Evolutionary conservation across 1,284 basidiomycete genomes (phyloP).

Genomic region (Ceratobasidium sp.): DNA sequence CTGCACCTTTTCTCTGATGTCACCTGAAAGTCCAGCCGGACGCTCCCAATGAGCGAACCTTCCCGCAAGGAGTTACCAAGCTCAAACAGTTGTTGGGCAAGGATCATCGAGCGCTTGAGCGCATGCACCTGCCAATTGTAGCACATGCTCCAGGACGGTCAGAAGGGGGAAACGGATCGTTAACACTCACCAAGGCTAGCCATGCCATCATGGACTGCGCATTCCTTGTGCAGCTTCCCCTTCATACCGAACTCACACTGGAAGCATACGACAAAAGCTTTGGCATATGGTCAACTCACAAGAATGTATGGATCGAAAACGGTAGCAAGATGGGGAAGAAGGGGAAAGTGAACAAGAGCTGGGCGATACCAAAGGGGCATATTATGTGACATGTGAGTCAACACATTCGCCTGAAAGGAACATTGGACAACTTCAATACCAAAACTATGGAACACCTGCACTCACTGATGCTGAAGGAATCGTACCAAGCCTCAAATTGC

Average conservation of each 20-base stretch:
- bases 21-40: not conserved
- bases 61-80: constrained; percentile 8
- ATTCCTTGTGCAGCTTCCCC: not conserved
- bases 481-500: not conserved
- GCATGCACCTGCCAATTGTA: not conserved
- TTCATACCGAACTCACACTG: not conserved
- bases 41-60: not conserved
- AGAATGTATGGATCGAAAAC: constrained; percentile 17
- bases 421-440: constrained; percentile 18
- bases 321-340: constrained; percentile 6
- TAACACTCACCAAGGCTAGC: not conserved
- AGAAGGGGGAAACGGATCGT: not conserved
- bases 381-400: not conserved
- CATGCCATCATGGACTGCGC: constrained; percentile 10
- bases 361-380: constrained; percentile 9
- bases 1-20: too few species aligned
- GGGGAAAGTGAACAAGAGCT: not conserved
- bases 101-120: constrained; percentile 8
- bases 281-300: not conserved
- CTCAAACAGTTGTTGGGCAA: constrained; percentile 20
- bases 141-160: not conserved
- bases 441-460: constrained; percentile 28
- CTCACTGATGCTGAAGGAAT: not conserved
- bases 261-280: not conserved
- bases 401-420: constrained; percentile 6